Evolutionary conservation across 805 yeast genomes (phyloP), one percentile per base, ranked within the genome.

Genomic region (Saccharomycopsis selenospora): DNA sequence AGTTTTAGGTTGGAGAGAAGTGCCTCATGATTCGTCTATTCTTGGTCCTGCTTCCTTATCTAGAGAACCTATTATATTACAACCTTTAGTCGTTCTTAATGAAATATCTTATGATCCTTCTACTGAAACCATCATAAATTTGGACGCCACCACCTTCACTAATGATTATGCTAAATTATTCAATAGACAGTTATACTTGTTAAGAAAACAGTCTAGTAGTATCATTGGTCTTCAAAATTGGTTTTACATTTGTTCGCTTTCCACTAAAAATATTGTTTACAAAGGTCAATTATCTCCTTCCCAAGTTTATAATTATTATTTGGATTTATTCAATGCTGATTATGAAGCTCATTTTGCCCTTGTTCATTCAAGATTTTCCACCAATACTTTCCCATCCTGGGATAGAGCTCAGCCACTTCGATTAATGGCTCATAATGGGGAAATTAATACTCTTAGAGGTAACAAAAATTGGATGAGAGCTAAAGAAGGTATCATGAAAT

Each of bases 351-450:
- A 90, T 63, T 87, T 93, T 73, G 95, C 97, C 13, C 75, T 91
- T 38, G 98, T 91, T 45, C 99, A 91, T 71, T 90, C 98, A 22
- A 80, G 99, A 65, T 91, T 91, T 75, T 89, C 97, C 50, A 91
- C 99, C 27, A 91, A 91, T 68, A 91, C 99, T 43, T 91, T 91
- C 79, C 99, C 99, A 43, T 88, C 96, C n/a, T 91, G 99, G 99
- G 99, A 93, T 69, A 80, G 99, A 68, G 98, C 99, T 22, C 99
- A 91, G 69, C 99, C 99, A 43, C 75, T 91, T 61, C 76, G 98
- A 66, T 83, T 95, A 84, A 87, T 95, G 27, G 99, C 99, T 36
- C 99, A 91, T 70, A 91, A 91, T 66, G 99, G 99, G 75, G 99
- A 91, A 69, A 93, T 91, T 66, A 91, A 91, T 69, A 91, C 99